phyloP scores from a whole-genome alignment of 2,329 filamentous ascomycete species.

The Apiospora saccharicola region DNA sequence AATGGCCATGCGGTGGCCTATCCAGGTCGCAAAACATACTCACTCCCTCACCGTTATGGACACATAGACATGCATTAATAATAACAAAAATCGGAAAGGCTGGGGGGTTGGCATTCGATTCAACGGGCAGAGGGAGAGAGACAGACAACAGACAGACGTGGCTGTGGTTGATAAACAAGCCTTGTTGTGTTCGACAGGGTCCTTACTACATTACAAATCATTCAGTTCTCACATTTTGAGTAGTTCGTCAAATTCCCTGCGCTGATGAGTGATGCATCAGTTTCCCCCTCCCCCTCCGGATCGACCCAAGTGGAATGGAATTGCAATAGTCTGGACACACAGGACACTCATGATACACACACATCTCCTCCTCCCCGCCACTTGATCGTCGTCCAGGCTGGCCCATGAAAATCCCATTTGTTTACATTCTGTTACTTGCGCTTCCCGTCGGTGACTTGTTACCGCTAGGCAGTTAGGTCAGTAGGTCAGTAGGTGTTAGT shows the following conservation, averaged over 20 bases:
- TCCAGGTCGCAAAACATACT: constrained; percentile 12
- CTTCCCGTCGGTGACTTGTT: constrained; percentile 16
- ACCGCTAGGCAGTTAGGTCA: background rate
- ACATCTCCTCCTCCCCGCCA: background rate
- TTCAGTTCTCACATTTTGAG: background rate
- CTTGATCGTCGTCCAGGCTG: background rate
- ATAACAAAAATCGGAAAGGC: background rate
- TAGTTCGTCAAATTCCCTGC: constrained; percentile 4
- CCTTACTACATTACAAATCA: background rate
- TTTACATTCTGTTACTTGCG: constrained; percentile 15
- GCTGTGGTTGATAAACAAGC: background rate
- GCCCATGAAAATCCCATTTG: background rate
- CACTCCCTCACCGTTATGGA: constrained; percentile 3
- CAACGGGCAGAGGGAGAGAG: background rate
- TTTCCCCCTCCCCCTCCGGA: constrained; percentile 7
- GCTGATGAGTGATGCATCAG: background rate
- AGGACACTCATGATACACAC: background rate
- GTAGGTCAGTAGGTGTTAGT: background rate
- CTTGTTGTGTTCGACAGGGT: constrained; percentile 6
- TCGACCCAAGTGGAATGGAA: constrained; percentile 17
- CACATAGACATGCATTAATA: constrained; percentile 1
- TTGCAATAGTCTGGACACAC: constrained; percentile 14
- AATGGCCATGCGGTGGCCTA: background rate
- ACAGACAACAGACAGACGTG: background rate
- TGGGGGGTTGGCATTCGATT: background rate